A percentile compares a stretch with the other conserved stretches of the same genome.
Evolutionary conservation across 352 stramenopile species (phyloP).

Genomic region (Phytophthora ohioensis): DNA sequence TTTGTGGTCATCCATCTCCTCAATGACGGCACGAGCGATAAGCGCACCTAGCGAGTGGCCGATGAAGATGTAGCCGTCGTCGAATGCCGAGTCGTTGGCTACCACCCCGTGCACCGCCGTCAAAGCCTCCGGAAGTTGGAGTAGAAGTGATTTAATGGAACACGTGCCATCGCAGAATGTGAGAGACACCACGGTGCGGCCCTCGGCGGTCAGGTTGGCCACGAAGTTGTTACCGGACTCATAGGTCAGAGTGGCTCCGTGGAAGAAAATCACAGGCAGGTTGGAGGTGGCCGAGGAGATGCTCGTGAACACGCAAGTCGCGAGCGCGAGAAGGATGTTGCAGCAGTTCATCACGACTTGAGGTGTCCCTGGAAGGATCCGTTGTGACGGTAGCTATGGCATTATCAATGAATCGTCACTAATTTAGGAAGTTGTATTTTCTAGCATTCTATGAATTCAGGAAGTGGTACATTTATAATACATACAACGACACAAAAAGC

Average conservation of each 20-base stretch:
- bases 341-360: neutral
- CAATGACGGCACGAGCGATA: slow-evolving; percentile 47
- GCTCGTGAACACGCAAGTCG: neutral
- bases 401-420: neutral
- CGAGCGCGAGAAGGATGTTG: neutral
- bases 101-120: slow-evolving; percentile 36
- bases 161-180: slow-evolving; percentile 41
- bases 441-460: no score
- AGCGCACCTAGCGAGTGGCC: slow-evolving; percentile 48
- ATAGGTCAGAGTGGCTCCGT: slow-evolving; percentile 32
- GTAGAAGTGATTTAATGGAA: slow-evolving; percentile 34
- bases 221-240: slow-evolving; percentile 29
- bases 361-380: neutral
- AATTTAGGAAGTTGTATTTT: no score
- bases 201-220: slow-evolving; percentile 39
- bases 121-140: slow-evolving; percentile 47
- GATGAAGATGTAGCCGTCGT: slow-evolving; percentile 54
- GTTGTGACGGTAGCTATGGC: neutral
- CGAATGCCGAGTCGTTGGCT: slow-evolving; percentile 32
- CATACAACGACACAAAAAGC: no score
- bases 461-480: no score
- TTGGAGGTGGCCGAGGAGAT: neutral
- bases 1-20: slow-evolving; percentile 61
- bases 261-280: slow-evolving; percentile 58
- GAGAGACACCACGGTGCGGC: slow-evolving; percentile 42